Evolutionary conservation across 768 basidiomycete genomes (phyloP).

Genomic region (Lentinula boryana): DNA sequence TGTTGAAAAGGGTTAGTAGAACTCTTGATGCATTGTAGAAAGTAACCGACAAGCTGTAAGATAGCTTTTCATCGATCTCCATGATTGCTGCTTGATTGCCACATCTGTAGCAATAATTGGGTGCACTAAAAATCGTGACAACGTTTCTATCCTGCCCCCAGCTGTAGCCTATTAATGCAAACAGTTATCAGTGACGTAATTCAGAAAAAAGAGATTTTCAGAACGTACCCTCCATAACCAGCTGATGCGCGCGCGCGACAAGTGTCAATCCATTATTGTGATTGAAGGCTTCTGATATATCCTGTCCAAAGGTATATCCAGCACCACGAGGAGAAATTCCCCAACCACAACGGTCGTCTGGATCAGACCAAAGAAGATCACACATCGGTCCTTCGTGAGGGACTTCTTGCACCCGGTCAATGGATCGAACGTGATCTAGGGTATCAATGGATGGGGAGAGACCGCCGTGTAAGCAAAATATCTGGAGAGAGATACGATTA

Average conservation of each 20-base stretch:
- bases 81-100: slow-evolving; percentile 99
- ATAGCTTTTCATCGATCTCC: slow-evolving; percentile 98
- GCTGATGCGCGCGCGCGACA: slow-evolving; percentile 89
- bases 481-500: slow-evolving; percentile 43
- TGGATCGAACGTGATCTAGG: slow-evolving; percentile 96
- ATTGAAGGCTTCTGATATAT: slow-evolving; percentile 98
- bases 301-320: slow-evolving; percentile 98
- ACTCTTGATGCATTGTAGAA: slow-evolving; percentile 1
- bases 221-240: slow-evolving; percentile 90
- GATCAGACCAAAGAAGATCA: slow-evolving; percentile 98
- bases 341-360: slow-evolving; percentile 99
- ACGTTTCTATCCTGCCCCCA: slow-evolving; percentile 99
- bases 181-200: not conserved
- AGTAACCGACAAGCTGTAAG: slow-evolving; percentile 78
- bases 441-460: slow-evolving; percentile 99
- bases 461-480: slow-evolving; percentile 98
- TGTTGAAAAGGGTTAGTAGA: slow-evolving; percentile 21
- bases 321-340: slow-evolving; percentile 98
- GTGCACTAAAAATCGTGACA: slow-evolving; percentile 98
- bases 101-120: slow-evolving; percentile 99
- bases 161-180: slow-evolving; percentile 60
- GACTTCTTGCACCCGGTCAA: slow-evolving; percentile 98
- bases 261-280: slow-evolving; percentile 98
- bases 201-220: not conserved
- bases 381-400: slow-evolving; percentile 99